Evolutionary conservation across 2,329 filamentous ascomycete genomes (phyloP), one percentile per base, ranked within the genome.

Genomic region (Cercospora sp.): DNA sequence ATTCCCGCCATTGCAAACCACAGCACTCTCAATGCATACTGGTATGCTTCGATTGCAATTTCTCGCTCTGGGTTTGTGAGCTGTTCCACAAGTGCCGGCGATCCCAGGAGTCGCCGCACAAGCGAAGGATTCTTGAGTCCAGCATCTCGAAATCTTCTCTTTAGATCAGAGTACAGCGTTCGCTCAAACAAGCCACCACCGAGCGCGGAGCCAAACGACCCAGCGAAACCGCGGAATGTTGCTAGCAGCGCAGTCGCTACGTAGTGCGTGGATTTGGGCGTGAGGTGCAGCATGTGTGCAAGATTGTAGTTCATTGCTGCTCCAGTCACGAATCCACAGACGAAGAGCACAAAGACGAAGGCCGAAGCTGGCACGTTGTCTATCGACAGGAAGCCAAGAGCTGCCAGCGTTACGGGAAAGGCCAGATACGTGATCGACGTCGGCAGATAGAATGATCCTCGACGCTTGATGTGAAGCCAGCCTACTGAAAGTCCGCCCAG

Each of bases 211-310:
- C 92, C 92, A 73, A 96, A 95, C 62, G 88, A 91, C 13, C 91
- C 91, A 0, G 91, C 91, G 71, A 95, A 94, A 5, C 91, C 91
- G 3, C 93, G 86, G 79, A 94, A 94, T 0, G 92, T 96, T 30
- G 90, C 88, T 3, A 94, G 80, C 51, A 97, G 82, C 12, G 91
- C 90, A 0, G 90, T 92, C 3, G 90, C 88, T 61, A 95, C 88
- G 74, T 91, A 93, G 74, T 94, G 91, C 0, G 88, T 87, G 6
- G 87, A 84, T 0, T 86, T 83, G 0, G 83, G 82, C 0, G 90
- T 91, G 5, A 94, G 83, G 77, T 95, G 91, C 4, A 96, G 84
- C 5, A 94, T 79, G 74, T 96, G 93, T 0, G 92, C 91, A 2
- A 96, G 85, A 0, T 90, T 91, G 79, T 96, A 96, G 79, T 94